phyloP scores from a whole-genome alignment of 2,329 filamentous ascomycete genomes.

The Knufia petricola region DNA sequence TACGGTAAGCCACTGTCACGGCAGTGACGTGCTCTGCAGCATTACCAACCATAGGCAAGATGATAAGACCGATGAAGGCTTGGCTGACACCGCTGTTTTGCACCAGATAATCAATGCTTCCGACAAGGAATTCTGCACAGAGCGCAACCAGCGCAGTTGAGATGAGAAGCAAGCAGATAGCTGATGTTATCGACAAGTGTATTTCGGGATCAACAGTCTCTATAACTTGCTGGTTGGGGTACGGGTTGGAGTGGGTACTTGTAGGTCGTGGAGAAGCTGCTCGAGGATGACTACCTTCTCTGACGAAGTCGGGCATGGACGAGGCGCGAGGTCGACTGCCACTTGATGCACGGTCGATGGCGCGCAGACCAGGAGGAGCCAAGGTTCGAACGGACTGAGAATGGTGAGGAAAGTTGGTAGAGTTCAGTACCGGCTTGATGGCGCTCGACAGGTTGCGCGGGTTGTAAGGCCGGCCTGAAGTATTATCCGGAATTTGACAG shows the following conservation, averaged over 20 bases:
- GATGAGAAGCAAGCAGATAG: constrained; percentile 53
- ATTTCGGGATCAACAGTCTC: constrained; percentile 23
- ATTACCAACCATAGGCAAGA: constrained; percentile 64
- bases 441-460: constrained; percentile 53
- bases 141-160: constrained; percentile 57
- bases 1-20: constrained; percentile 60
- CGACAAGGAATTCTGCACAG: constrained; percentile 62
- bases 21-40: constrained; percentile 65
- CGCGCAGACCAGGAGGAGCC: constrained; percentile 16
- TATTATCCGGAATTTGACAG: constrained; percentile 25
- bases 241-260: constrained; percentile 2
- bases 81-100: constrained; percentile 48
- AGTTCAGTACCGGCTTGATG: constrained; percentile 31
- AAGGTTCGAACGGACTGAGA: constrained; percentile 17
- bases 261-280: constrained; percentile 27
- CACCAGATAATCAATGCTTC: constrained; percentile 56
- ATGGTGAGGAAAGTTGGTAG: constrained; percentile 20
- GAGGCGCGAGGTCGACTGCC: constrained; percentile 60
- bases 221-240: constrained; percentile 27
- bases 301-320: constrained; percentile 62
- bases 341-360: constrained; percentile 10
- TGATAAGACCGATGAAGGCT: constrained; percentile 61
- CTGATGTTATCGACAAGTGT: constrained; percentile 33
- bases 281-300: constrained; percentile 25
- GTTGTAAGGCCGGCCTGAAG: constrained; percentile 39